A percentile compares a stretch with the other conserved stretches of the same genome.
Conservation (phyloP, 148 eudicot species). For the Diospyros kaki region DNA sequence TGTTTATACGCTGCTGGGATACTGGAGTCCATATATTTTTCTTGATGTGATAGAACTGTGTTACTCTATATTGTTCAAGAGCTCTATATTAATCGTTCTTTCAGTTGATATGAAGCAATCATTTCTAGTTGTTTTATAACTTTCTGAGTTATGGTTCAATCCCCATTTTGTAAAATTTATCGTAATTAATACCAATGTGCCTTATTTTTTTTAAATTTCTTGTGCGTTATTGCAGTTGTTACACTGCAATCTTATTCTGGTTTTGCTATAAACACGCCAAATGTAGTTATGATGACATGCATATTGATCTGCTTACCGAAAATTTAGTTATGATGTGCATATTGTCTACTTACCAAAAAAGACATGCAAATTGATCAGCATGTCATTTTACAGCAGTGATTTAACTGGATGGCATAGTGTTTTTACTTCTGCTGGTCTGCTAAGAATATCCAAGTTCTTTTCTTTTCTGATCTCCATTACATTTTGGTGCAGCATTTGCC, state of each 20-base stretch:
- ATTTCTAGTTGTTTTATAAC: not conserved
- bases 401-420: not conserved
- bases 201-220: not conserved
- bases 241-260: not conserved
- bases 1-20: not conserved
- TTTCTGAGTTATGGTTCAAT: not conserved
- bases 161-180: not conserved
- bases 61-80: not conserved
- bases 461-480: slow-evolving; percentile 9
- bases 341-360: too few relatives aligned
- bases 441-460: not conserved
- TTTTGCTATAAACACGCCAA: not conserved
- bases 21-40: not conserved
- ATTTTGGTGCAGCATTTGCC: slow-evolving; percentile 34
- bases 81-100: not conserved
- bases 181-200: not conserved
- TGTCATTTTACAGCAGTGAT: not conserved
- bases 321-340: too few relatives aligned
- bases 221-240: too few relatives aligned
- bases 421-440: not conserved
- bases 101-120: not conserved
- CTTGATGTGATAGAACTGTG: not conserved
- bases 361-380: not conserved
- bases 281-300: too few relatives aligned
- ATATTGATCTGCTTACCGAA: too few relatives aligned